These are phyloP conservation scores for Nicotiana benthamiana DNA, from an alignment of 257 asterid species.

Conservation along the genomic window DNA sequence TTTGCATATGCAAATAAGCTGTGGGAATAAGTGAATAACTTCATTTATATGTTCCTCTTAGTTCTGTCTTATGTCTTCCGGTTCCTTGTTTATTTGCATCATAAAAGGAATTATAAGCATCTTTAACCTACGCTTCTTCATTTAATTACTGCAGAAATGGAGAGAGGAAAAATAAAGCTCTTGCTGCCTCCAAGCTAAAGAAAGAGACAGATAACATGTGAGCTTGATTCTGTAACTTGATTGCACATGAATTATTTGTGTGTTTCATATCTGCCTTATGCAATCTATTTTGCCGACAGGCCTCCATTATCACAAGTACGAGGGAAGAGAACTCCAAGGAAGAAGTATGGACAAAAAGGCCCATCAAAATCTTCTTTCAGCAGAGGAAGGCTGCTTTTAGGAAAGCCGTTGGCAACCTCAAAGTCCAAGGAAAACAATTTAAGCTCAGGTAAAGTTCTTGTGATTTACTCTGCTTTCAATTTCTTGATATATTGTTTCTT, in stretches of 20 bases:
- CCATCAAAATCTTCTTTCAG: conserved; percentile 33
- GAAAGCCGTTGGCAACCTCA: conserved; percentile 25
- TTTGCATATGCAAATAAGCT: neutral
- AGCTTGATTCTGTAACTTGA: conserved; percentile 24
- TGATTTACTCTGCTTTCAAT: neutral
- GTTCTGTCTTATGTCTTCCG: neutral
- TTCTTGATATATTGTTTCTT: neutral
- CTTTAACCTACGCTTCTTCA: neutral
- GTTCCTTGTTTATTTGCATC: neutral
- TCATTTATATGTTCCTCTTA: conserved; percentile 3
- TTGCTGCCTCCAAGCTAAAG: conserved; percentile 37
- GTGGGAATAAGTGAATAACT: neutral
- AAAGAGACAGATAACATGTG: conserved; percentile 44
- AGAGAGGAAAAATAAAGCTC: conserved; percentile 40
- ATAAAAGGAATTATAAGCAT: neutral
- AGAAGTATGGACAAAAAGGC: conserved; percentile 37
- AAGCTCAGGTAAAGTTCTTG: conserved; percentile 45
- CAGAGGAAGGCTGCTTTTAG: conserved; percentile 31
- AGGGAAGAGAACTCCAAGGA: conserved; percentile 79
- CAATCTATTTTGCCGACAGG: conserved; percentile 38
- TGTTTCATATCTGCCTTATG: conserved; percentile 16
- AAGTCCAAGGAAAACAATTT: conserved; percentile 26
- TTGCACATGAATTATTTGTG: conserved; percentile 5
- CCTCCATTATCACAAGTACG: conserved; percentile 55
- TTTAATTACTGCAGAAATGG: conserved; percentile 42